A percentile compares a stretch with the other conserved stretches of the same genome.
Conservation (phyloP, 2,329 filamentous ascomycete species). For the Cercospora janseana region DNA sequence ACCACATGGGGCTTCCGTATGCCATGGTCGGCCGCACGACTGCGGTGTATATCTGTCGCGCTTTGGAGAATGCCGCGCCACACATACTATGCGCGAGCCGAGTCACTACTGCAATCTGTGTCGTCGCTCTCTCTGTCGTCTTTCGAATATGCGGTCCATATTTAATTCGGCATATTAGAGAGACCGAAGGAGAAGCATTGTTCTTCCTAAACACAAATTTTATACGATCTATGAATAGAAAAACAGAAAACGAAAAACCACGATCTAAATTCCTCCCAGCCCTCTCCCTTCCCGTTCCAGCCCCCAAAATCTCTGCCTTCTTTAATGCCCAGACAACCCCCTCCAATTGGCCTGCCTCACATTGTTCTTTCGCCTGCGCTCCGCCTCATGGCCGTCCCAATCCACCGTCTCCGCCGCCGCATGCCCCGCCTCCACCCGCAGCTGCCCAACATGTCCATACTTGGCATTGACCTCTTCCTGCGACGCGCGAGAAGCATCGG, state of each 20-base stretch:
- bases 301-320: too few species aligned
- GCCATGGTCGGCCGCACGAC: conserved; percentile 2
- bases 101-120: not conserved
- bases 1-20: conserved; percentile 10
- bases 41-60: not conserved
- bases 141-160: conserved; percentile 8
- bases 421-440: not conserved
- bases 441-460: not conserved
- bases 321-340: too few species aligned
- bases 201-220: too few species aligned
- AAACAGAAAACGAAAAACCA: too few species aligned
- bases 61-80: not conserved
- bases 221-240: too few species aligned
- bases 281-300: too few species aligned
- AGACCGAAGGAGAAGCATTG: too few species aligned
- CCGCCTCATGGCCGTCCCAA: not conserved
- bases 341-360: not conserved
- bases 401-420: not conserved
- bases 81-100: not conserved
- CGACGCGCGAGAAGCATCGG: too few species aligned
- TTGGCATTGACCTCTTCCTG: conserved; percentile 1
- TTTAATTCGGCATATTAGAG: too few species aligned
- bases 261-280: too few species aligned
- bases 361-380: not conserved
- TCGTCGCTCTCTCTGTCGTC: conserved; percentile 1